A percentile compares a stretch with the other conserved stretches of the same genome.
These are phyloP conservation scores for Phytophthora cajani DNA, from an alignment of 352 stramenopile genomes.

Conservation along the genomic window DNA sequence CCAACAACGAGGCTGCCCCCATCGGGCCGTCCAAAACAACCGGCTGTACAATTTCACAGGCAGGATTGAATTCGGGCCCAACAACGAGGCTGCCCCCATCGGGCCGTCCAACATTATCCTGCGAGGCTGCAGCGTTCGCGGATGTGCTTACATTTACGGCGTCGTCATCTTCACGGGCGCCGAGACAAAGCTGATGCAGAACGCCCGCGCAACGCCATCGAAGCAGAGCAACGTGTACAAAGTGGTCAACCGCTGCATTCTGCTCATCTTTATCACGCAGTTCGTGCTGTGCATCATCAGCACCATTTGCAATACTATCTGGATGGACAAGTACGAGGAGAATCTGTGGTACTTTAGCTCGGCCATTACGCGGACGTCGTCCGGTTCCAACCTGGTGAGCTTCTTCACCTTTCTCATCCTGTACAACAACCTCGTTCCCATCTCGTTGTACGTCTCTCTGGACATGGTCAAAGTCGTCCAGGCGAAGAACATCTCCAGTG, in stretches of 20 bases:
- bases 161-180: slow-evolving; percentile 91
- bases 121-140: slow-evolving; percentile 74
- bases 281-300: slow-evolving; percentile 68
- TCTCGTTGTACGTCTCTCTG: slow-evolving; percentile 97
- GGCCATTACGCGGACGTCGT: slow-evolving; percentile 12
- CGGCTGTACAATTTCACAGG: slow-evolving; percentile 77
- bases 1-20: slow-evolving; percentile 44
- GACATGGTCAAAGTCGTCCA: slow-evolving; percentile 93
- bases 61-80: slow-evolving; percentile 37
- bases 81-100: slow-evolving; percentile 52
- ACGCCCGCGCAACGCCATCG: slow-evolving; percentile 63
- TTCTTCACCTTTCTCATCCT: slow-evolving; percentile 97
- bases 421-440: slow-evolving; percentile 97
- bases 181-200: slow-evolving; percentile 91
- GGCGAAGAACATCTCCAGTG: slow-evolving; percentile 69
- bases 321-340: slow-evolving; percentile 46
- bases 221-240: slow-evolving; percentile 81
- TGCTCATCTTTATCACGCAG: slow-evolving; percentile 74
- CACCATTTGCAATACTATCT: slow-evolving; percentile 63
- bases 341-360: slow-evolving; percentile 61
- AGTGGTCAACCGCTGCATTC: slow-evolving; percentile 74
- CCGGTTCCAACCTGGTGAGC: slow-evolving; percentile 63
- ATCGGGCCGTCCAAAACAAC: slow-evolving; percentile 83
- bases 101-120: slow-evolving; percentile 84
- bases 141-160: slow-evolving; percentile 64